Percentiles rank a stretch among this genome's conserved stretches.
Evolutionary conservation across 2,329 filamentous ascomycete species (phyloP).

Genomic region (Leptoxyphium fumago): DNA sequence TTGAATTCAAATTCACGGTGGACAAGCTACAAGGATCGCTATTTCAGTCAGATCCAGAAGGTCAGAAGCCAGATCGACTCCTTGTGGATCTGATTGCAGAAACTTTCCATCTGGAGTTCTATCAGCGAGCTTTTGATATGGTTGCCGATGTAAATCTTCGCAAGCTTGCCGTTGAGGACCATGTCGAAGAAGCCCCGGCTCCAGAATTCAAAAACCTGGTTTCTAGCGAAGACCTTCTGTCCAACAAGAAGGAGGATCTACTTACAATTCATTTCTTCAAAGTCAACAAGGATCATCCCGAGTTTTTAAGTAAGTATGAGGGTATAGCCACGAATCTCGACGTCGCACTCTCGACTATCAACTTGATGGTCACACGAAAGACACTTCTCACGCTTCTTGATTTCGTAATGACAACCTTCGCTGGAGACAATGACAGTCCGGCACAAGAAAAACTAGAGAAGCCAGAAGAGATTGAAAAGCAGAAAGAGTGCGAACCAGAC

Average conservation of each 20-base stretch:
- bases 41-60: constrained; percentile 70
- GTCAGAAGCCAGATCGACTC: constrained; percentile 59
- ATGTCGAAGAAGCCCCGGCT: constrained; percentile 72
- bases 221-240: constrained; percentile 64
- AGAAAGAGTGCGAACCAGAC: constrained; percentile 19
- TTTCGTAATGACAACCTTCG: constrained; percentile 87
- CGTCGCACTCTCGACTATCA: constrained; percentile 85
- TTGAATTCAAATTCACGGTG: constrained; percentile 94
- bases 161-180: constrained; percentile 80
- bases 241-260: constrained; percentile 62
- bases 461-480: constrained; percentile 11
- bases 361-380: constrained; percentile 82
- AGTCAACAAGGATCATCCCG: constrained; percentile 80
- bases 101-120: constrained; percentile 74
- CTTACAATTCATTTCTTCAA: constrained; percentile 80
- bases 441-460: constrained; percentile 6
- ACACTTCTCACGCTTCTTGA: constrained; percentile 86
- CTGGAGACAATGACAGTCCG: constrained; percentile 22
- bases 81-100: constrained; percentile 86
- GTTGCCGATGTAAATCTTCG: constrained; percentile 78
- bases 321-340: constrained; percentile 89
- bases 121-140: constrained; percentile 82
- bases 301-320: constrained; percentile 84
- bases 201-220: constrained; percentile 95
- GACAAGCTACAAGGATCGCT: constrained; percentile 87